Evolutionary conservation across 768 basidiomycete genomes (phyloP).

Genomic region (Hemileccinum rubropunctum): DNA sequence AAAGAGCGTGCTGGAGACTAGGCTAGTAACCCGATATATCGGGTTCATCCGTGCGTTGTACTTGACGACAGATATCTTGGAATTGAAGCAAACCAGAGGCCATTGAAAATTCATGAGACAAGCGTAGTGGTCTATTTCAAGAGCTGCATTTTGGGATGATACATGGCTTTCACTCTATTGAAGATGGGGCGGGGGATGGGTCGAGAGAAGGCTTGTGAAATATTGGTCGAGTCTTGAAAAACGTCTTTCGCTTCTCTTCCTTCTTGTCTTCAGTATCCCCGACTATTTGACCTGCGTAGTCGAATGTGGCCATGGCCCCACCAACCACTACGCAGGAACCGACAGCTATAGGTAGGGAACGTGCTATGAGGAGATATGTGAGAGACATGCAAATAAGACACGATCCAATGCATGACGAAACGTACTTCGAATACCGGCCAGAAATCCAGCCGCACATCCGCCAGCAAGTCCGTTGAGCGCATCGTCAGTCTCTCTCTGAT

Average conservation of each 20-base stretch:
- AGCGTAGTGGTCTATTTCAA: slow-evolving; percentile 14
- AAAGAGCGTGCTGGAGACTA: slow-evolving; percentile 14
- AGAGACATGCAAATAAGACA: slow-evolving; percentile 11
- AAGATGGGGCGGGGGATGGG: slow-evolving; percentile 12
- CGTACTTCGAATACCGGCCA: slow-evolving; percentile 82
- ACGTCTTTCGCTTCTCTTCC: slow-evolving; percentile 73
- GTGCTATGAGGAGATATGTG: slow-evolving; percentile 45
- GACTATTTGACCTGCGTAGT: slow-evolving; percentile 67
- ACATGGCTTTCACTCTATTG: slow-evolving; percentile 18
- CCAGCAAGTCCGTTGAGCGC: slow-evolving; percentile 79
- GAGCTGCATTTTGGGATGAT: slow-evolving; percentile 5
- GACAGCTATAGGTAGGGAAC: slow-evolving; percentile 79
- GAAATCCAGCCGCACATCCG: slow-evolving; percentile 90
- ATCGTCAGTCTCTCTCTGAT: slow-evolving; percentile 76
- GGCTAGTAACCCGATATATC: not conserved
- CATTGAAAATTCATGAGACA: slow-evolving; percentile 1
- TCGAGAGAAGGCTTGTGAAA: slow-evolving; percentile 28
- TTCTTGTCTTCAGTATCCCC: slow-evolving; percentile 44
- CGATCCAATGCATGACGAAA: not conserved
- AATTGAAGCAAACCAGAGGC: not conserved
- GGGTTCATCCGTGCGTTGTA: not conserved
- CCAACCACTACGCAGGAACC: slow-evolving; percentile 79
- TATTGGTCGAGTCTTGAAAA: slow-evolving; percentile 73
- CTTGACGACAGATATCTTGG: slow-evolving; percentile 1
- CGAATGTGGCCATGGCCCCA: slow-evolving; percentile 75